Percentiles rank a stretch among this genome's conserved stretches.
phyloP scores from a whole-genome alignment of 345 rosid genomes.

The Gossypium bickii region DNA sequence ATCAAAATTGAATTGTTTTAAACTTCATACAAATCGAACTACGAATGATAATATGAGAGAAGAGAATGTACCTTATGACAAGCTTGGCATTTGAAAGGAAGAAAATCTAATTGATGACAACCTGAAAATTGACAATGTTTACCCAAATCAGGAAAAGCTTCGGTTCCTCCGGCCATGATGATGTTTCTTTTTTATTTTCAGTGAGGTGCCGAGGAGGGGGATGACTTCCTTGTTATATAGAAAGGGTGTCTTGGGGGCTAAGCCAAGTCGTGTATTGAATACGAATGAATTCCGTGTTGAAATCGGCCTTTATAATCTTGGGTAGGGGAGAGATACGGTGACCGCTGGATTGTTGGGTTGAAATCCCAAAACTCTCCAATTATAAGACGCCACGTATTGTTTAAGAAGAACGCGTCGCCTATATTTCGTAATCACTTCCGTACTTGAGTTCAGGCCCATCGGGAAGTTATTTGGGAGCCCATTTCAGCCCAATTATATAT shows the following conservation, averaged over 20 bases:
- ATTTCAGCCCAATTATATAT: not conserved
- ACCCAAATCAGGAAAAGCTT: conserved; percentile 83
- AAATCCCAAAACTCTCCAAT: not conserved
- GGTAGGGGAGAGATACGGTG: not conserved
- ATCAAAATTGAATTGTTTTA: too few relatives aligned
- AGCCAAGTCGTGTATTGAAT: conserved; percentile 28
- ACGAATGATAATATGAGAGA: too few relatives aligned
- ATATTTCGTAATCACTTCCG: not conserved
- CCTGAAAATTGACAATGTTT: conserved; percentile 63
- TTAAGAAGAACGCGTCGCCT: not conserved
- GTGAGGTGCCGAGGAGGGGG: not conserved
- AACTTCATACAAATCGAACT: too few relatives aligned
- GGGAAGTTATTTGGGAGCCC: not conserved
- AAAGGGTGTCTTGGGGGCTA: conserved; percentile 36
- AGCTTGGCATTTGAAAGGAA: conserved; percentile 67
- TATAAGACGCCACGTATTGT: not conserved
- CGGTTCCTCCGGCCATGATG: conserved; percentile 69
- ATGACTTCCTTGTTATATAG: not conserved
- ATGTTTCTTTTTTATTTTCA: not conserved
- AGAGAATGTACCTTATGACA: conserved; percentile 51
- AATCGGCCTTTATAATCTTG: not conserved
- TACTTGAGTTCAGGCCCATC: not conserved
- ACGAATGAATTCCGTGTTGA: not conserved
- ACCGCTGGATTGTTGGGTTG: not conserved
- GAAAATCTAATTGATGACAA: conserved; percentile 81